Percentiles rank a stretch among this genome's conserved stretches.
These are phyloP conservation scores for Porphyra umbilicalis DNA, from an alignment of 31 red algal genomes.

Conservation along the genomic window DNA sequence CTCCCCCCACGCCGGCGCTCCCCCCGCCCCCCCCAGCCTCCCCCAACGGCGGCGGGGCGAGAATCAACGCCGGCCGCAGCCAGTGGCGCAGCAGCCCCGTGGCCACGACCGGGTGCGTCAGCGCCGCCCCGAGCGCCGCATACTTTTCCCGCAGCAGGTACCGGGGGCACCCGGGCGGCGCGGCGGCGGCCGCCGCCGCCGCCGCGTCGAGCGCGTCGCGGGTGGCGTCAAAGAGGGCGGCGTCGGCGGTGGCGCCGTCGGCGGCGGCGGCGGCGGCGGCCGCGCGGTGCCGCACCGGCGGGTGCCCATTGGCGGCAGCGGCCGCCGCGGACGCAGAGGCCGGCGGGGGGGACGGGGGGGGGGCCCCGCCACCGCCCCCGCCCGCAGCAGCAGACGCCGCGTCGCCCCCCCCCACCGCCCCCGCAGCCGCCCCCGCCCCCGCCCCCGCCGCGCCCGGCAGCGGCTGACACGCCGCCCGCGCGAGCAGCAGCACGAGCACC, in stretches of 20 bases:
- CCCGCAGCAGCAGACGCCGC: background rate
- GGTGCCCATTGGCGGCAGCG: too few relatives aligned
- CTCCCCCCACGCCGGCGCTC: too few relatives aligned
- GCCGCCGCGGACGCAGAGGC: too few relatives aligned
- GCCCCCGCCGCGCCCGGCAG: background rate
- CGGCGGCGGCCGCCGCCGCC: background rate
- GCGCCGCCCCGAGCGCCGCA: background rate
- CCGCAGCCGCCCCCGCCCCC: background rate
- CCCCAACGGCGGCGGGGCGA: background rate
- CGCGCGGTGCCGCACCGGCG: background rate
- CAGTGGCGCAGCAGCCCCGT: background rate
- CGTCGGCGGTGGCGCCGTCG: background rate
- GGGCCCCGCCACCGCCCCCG: background rate
- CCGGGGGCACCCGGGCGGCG: background rate
- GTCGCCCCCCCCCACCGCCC: too few relatives aligned
- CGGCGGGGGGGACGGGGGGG: too few relatives aligned
- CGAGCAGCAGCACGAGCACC: background rate
- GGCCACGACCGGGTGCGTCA: background rate
- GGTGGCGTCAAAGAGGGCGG: background rate
- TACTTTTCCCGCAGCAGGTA: background rate
- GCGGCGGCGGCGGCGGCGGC: background rate
- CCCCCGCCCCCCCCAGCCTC: too few relatives aligned
- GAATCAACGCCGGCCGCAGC: background rate
- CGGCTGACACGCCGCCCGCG: background rate
- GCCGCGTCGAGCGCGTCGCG: background rate